Conservation (phyloP, 805 yeast genomes). For the Metschnikowia colocasiae region DNA sequence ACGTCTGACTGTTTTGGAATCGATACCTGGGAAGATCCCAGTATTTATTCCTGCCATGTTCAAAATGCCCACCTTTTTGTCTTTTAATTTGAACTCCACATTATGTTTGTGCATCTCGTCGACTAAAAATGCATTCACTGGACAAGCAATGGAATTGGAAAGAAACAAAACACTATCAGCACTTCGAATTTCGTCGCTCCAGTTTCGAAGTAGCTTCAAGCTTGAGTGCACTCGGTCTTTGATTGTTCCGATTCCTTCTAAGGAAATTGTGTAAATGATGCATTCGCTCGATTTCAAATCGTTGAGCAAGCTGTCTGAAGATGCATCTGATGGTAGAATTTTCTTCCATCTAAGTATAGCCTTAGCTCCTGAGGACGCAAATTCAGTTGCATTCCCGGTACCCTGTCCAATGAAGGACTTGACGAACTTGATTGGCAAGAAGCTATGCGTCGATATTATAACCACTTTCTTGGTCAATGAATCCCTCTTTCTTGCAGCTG, state of each 20-base stretch:
- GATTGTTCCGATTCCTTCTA: slow-evolving; percentile 40
- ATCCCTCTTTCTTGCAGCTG: slow-evolving; percentile 8
- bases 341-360: slow-evolving; percentile 1
- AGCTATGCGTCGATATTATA: slow-evolving; percentile 37
- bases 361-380: background rate
- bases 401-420: slow-evolving; percentile 33
- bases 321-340: background rate
- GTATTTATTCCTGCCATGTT: slow-evolving; percentile 33
- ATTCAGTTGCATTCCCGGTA: slow-evolving; percentile 32
- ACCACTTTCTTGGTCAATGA: slow-evolving; percentile 20
- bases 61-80: slow-evolving; percentile 30
- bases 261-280: slow-evolving; percentile 34
- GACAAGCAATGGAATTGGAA: slow-evolving; percentile 34
- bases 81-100: slow-evolving; percentile 2
- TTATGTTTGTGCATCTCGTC: slow-evolving; percentile 18
- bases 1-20: slow-evolving; percentile 34
- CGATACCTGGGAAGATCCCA: slow-evolving; percentile 34
- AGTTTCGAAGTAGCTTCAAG: slow-evolving; percentile 27
- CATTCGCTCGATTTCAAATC: slow-evolving; percentile 9
- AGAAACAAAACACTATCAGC: slow-evolving; percentile 34
- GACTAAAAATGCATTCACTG: slow-evolving; percentile 30
- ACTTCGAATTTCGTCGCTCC: slow-evolving; percentile 27
- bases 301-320: background rate
- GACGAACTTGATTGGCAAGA: slow-evolving; percentile 39
- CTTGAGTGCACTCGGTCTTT: slow-evolving; percentile 27